phyloP scores from a whole-genome alignment of 805 yeast genomes.

The Candida gorgasii region DNA sequence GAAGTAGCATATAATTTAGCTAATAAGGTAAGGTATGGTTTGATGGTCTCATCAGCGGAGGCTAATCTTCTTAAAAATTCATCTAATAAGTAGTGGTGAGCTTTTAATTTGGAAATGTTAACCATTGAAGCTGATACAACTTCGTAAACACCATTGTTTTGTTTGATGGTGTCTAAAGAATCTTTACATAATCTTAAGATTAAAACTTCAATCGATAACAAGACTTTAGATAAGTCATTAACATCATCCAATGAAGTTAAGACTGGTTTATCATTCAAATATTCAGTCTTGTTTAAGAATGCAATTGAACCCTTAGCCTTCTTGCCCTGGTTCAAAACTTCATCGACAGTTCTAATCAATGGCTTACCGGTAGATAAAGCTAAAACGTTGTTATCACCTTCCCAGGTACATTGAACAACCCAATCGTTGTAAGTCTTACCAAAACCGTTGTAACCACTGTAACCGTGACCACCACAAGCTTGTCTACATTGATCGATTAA shows the following conservation, averaged over 20 bases:
- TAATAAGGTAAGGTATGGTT: slow-evolving; percentile 32
- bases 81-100: slow-evolving; percentile 43
- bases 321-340: slow-evolving; percentile 29
- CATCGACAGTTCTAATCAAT: slow-evolving; percentile 32
- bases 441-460: slow-evolving; percentile 45
- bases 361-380: slow-evolving; percentile 44
- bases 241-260: slow-evolving; percentile 27
- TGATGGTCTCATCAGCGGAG: slow-evolving; percentile 22
- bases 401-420: slow-evolving; percentile 53
- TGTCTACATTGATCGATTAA: slow-evolving; percentile 45
- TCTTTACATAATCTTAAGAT: slow-evolving; percentile 36
- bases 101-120: slow-evolving; percentile 42
- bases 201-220: slow-evolving; percentile 41
- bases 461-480: slow-evolving; percentile 51
- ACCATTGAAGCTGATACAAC: slow-evolving; percentile 38
- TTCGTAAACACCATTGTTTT: slow-evolving; percentile 33
- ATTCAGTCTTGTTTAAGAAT: slow-evolving; percentile 31
- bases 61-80: slow-evolving; percentile 27
- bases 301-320: slow-evolving; percentile 35
- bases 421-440: slow-evolving; percentile 47
- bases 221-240: slow-evolving; percentile 29
- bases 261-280: slow-evolving; percentile 29
- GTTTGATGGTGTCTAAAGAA: slow-evolving; percentile 28
- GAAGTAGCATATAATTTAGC: slow-evolving; percentile 35
- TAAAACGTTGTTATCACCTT: slow-evolving; percentile 49